Base-by-base conservation (phyloP, 2,329 filamentous ascomycete species). In the Monosporascus sp. region DNA sequence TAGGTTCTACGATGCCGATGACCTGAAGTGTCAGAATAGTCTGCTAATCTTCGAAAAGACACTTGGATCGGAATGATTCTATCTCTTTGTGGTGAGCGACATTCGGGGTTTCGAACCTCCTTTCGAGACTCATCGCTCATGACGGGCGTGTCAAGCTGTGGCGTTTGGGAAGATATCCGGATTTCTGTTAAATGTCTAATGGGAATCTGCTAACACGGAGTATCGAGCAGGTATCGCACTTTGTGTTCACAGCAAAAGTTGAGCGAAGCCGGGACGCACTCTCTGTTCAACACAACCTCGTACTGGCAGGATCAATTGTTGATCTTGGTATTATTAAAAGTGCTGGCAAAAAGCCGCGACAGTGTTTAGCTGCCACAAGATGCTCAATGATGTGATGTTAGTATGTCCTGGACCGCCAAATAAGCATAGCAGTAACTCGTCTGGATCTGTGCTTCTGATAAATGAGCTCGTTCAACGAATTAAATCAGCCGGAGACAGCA, bases 1-100 rank as follows among this genome's bases (percentile, higher is more conserved):
- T 91, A 74, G 65, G 81, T 73, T 22, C n/a, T 19, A 41, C 7
- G 37, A 14, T 36, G 41, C 8, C 11, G 22, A 40, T 36, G 24
- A n/a, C 24, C 26, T 22, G 11, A 45, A 16, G 22, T 52, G 20
- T 16, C 11, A 36, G 36, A n/a, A 46, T 48, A 5, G 41, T 47
- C 60, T 50, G 46, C 63, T 59, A 44, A 53, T 36, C 19, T 36
- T 20, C 16, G 26, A 9, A 31, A 46, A 67, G 65, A 64, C 55
- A 67, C 65, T 43, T 67, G 65, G 64, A 61, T 61, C 54, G 65
- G 65, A 20, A 67, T 67, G 65, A 22, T 56, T 14, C 22, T 67
- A 8, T 67, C 65, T 11, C 46, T 67, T 43, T 59, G 63, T 36
- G 65, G 43, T 46, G 17, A 46, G 43, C 14, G n/a, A 8, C 38